phyloP scores from a whole-genome alignment of 257 asterid genomes.

The Solanum corneliomulleri region DNA sequence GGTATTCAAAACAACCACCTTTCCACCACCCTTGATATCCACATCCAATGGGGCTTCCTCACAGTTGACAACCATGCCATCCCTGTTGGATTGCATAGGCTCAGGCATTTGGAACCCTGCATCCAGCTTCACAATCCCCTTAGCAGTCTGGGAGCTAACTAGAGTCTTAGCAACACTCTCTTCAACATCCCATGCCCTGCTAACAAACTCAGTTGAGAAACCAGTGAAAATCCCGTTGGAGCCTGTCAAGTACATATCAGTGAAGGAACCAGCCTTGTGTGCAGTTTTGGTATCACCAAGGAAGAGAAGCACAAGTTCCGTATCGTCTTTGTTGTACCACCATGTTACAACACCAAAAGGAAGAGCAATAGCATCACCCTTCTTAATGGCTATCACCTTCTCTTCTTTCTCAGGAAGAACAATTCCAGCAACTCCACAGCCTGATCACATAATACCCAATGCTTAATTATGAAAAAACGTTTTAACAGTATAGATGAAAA shows the following conservation, averaged over 20 bases:
- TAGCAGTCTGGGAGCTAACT: conserved; percentile 29
- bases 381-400: conserved; percentile 65
- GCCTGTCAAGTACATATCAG: conserved; percentile 58
- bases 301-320: conserved; percentile 58
- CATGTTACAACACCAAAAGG: conserved; percentile 86
- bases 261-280: conserved; percentile 54
- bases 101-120: conserved; percentile 48
- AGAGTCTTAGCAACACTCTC: conserved; percentile 31
- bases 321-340: conserved; percentile 78
- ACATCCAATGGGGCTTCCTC: conserved; percentile 61
- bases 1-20: conserved; percentile 73
- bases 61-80: conserved; percentile 62
- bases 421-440: conserved; percentile 70
- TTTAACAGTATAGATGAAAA: not conserved
- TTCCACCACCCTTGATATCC: conserved; percentile 59
- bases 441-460: conserved; percentile 15
- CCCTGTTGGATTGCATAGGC: conserved; percentile 34
- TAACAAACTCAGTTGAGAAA: not conserved
- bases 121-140: conserved; percentile 54
- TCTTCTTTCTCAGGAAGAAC: conserved; percentile 84
- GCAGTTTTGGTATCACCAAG: conserved; percentile 65
- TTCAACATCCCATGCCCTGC: not conserved
- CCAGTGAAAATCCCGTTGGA: conserved; percentile 62
- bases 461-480: not conserved
- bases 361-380: conserved; percentile 74